Conservation (phyloP, 768 basidiomycete genomes). For the Xerocomellus chrysenteron region DNA sequence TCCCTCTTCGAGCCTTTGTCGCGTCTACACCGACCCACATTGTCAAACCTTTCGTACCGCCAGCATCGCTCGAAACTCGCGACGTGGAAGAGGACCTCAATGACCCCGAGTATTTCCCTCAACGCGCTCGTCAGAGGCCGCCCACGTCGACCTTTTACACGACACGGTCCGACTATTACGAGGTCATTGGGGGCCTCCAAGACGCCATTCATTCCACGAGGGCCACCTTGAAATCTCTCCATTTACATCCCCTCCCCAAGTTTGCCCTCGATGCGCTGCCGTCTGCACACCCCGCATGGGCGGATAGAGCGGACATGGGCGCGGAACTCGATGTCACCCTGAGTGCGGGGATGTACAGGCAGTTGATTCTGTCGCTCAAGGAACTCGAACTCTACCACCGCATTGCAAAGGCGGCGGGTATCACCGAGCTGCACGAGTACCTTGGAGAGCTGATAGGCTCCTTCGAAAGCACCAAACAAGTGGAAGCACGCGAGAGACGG, state of each 20-base stretch:
- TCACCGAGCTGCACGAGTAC: slow-evolving; percentile 55
- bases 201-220: slow-evolving; percentile 57
- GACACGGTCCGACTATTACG: slow-evolving; percentile 70
- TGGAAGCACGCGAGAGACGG: slow-evolving; percentile 39
- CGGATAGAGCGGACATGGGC: slow-evolving; percentile 58
- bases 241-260: slow-evolving; percentile 77
- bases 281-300: slow-evolving; percentile 66
- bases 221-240: slow-evolving; percentile 55
- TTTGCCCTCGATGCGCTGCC: slow-evolving; percentile 62
- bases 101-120: slow-evolving; percentile 3
- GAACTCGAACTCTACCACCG: slow-evolving; percentile 61
- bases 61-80: slow-evolving; percentile 22
- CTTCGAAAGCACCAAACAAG: slow-evolving; percentile 65
- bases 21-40: slow-evolving; percentile 2
- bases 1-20: slow-evolving; percentile 10
- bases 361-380: slow-evolving; percentile 57
- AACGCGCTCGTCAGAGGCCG: slow-evolving; percentile 38
- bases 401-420: slow-evolving; percentile 20
- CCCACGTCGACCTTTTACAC: slow-evolving; percentile 83
- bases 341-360: slow-evolving; percentile 69
- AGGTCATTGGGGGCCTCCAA: slow-evolving; percentile 67
- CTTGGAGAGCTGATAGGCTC: slow-evolving; percentile 56
- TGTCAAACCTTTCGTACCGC: slow-evolving; percentile 23
- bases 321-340: slow-evolving; percentile 56
- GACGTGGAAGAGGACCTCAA: slow-evolving; percentile 6